Base-by-base conservation (phyloP, 306 rosid species). In the Dicorynia guianensis region DNA sequence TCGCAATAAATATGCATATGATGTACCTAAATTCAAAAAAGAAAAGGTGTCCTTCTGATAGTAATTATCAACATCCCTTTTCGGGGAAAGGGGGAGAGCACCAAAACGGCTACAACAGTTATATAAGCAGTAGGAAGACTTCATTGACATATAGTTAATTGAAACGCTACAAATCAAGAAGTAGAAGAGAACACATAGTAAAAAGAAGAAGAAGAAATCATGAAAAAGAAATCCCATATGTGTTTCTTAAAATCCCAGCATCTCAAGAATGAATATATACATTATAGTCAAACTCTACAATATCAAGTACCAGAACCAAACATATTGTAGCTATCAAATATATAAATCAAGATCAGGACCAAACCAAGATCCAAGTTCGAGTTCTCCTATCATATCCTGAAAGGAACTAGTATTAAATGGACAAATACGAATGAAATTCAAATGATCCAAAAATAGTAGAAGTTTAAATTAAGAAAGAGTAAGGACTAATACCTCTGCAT, bases 401-500 rank as follows among this genome's bases (percentile, higher is more conserved):
- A 64, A 75, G 36, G 47, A 38, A 34, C 18, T 57, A 30, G 66
- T 3, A 20, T 14, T 47, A 5, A 8, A 25, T 25, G 30, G 30
- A 25, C 30, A 25, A 25, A 25, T 1, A 25, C 30, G 30, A 25
- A 25, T 25, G 30, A 25, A 78, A 9, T 69, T 63, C 54, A 79
- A 25, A 14, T 42, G 65, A 50, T 48, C 69, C n/a, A 68, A 17
- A 8, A 43, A 33, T 47, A 63, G 46, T 14, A 58, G 43, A 0
- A 5, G 36, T 11, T 38, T 25, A 25, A n/a, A n/a, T n/a, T n/a
- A n/a, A n/a, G n/a, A n/a, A 25, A 25, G 30, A 25, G 30, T 25
- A 25, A 25, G 5, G 47, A 33, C 1, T 1, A 75, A 62, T 84
- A 93, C 98, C 98, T 94, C 83, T 42, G 90, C 83, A 35, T 86